Base-by-base conservation (phyloP, 2,329 filamentous ascomycete species). In the Colletotrichum lini region DNA sequence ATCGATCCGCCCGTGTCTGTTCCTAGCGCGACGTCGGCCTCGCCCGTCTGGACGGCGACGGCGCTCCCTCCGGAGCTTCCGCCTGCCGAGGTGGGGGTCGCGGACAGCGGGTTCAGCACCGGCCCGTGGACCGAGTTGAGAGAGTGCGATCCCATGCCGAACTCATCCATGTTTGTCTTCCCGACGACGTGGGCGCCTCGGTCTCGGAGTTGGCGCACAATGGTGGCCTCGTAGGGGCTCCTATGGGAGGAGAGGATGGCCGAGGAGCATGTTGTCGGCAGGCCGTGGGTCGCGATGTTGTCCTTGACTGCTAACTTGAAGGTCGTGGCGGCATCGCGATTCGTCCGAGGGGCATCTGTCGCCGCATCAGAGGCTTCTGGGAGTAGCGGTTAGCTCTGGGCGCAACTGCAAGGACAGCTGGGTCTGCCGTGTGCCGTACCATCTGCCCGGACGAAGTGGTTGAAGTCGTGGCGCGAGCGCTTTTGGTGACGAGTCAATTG, bases 41-140 rank as follows among this genome's bases (percentile, higher is more conserved):
- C 83, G 26, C 88, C 88, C 0, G 87, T 85, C 23, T 89, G 90
- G 47, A 98, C 94, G 16, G 94, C 94, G 12, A 97, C 89, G 3
- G 96, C 96, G 80, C 95, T 98, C 21, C 96, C 96, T 52, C 96
- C 96, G 4, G 96, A 98, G 80, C 95, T 98, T 40, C 95, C 95
- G 47, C 95, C 95, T 0, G 93, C 92, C 0, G 94, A 96, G 35
- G 90, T 79, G 69, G 83, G 65, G 56, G 78, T 79, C 53, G 76
- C 70, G 1, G 78, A 71, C 63, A 84, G 80, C 9, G 82, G 84
- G 72, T 88, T 91, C 63, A 80, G 84, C 5, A 96, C 93, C 1
- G 89, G 79, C 1, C 93, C 93, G 76, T 91, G 90, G 65, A 86
- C 82, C 0, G 94, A 95, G 76, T 92, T 91, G 62, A 84, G 83